Base-by-base conservation (phyloP, 31 red algal genomes). In the Pterothamnion heteromorphum region DNA sequence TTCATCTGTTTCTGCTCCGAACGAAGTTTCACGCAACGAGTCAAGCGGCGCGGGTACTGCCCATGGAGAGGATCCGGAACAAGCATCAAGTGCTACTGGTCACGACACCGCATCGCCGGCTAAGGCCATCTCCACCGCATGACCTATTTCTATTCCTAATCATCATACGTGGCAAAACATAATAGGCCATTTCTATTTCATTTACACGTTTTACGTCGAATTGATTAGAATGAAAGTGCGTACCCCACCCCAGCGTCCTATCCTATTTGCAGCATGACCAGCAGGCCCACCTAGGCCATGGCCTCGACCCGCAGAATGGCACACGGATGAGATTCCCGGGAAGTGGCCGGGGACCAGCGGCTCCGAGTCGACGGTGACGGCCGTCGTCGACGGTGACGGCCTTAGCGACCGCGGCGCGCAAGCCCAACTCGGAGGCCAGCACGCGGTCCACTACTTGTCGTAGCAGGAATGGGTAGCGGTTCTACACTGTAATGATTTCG, bases 401-500 rank as follows among this genome's bases (percentile, higher is more conserved):
- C 9, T 9, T 23, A 82, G n/a, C 78, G n/a, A 82, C 31, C 9
- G 20, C 26, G 9, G 78, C 9, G 78, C 78, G 78, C 21, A 27
- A 23, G 31, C 78, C 78, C 78, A 82, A 27, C 9, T 82, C 78
- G n/a, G n/a, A 82, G 78, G n/a, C 31, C 78, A 27, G 21, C 26
- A 9, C 78, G n/a, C 78, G 78, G 5, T 5, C 78, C 78, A 82
- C 26, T 5, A 23, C 24, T 18, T 82, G n/a, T 27, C 9, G 9
- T 82, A 21, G 21, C 78, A 18, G 5, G 26, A 21, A 18, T 23
- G 21, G 78, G 24, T 5, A 5, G 9, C 5, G 78, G 78, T 82
- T 82, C 78, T 27, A 82, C 26, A 82, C 78, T 82, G 78, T 82
- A 82, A 82, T 82, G 78, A 82, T 82, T 82, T 27, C 78, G 78